Conservation (phyloP, 108 stramenopile genomes). For the Pseudonitzschia multiseries region DNA sequence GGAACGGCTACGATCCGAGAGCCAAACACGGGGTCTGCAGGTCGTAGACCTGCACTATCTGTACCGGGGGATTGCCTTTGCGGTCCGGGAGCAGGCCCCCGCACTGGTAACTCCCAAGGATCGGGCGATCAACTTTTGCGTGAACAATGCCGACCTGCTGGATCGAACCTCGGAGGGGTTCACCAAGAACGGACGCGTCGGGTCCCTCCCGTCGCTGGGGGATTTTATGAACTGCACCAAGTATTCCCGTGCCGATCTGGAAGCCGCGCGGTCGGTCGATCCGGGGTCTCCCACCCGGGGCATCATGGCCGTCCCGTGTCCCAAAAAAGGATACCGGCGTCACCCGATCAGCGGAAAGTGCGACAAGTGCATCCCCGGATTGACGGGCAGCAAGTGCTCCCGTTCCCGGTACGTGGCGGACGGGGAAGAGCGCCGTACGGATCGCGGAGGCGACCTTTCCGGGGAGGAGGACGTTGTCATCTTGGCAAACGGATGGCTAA, state of each 20-base stretch:
- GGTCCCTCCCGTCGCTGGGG: background rate
- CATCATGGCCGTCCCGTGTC: slow-evolving; percentile 1
- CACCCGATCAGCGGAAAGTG: background rate
- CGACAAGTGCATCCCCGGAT: slow-evolving; percentile 15
- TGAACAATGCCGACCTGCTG: slow-evolving; percentile 12
- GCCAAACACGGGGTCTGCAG: background rate
- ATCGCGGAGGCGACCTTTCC: background rate
- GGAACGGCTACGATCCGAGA: background rate
- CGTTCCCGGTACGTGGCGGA: background rate
- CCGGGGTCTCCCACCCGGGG: background rate
- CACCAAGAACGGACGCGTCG: slow-evolving; percentile 4
- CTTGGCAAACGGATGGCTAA: background rate
- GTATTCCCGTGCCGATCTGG: background rate
- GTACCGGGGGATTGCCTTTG: slow-evolving; percentile 27
- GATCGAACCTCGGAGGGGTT: background rate
- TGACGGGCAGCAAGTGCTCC: slow-evolving; percentile 6
- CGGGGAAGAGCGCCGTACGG: background rate
- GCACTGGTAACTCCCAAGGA: background rate
- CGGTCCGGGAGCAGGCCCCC: background rate
- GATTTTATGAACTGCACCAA: slow-evolving; percentile 9
- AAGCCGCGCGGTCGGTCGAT: background rate
- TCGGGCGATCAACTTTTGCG: slow-evolving; percentile 12
- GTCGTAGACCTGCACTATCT: slow-evolving; percentile 19
- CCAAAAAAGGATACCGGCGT: background rate
- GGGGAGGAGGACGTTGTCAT: background rate